Evolutionary conservation across 352 stramenopile species (phyloP).

Genomic region (Thalassiosira livingstoniorum): DNA sequence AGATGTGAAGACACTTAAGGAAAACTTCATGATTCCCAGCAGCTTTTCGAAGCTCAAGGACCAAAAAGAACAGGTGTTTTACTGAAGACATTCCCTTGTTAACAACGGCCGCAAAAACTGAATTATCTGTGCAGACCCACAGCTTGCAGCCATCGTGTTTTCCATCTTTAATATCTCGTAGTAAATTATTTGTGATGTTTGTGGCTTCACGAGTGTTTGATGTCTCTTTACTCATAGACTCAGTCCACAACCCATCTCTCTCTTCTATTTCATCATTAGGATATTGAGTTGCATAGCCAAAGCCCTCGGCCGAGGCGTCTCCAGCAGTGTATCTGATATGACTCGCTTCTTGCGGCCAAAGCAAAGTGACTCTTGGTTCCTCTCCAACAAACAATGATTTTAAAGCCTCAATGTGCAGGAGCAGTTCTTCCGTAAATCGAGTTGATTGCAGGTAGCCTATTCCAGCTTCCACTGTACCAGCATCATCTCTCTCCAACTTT

Average conservation of each 20-base stretch:
- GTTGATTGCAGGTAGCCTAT: background rate
- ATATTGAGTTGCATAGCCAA: slow-evolving; percentile 11
- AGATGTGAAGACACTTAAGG: slow-evolving; percentile 14
- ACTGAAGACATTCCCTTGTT: slow-evolving; percentile 11
- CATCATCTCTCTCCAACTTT: background rate
- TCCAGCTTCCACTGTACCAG: background rate
- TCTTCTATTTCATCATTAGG: background rate
- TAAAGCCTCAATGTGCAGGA: background rate
- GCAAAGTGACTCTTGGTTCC: background rate
- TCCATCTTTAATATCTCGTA: background rate
- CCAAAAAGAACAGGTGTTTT: background rate
- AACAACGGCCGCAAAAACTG: background rate
- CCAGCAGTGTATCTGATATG: slow-evolving; percentile 9
- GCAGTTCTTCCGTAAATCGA: background rate
- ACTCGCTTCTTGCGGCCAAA: background rate
- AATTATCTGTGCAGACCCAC: slow-evolving; percentile 2
- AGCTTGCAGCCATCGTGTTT: background rate
- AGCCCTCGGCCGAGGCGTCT: background rate
- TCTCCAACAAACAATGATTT: background rate
- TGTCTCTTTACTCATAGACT: background rate
- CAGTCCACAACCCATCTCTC: slow-evolving; percentile 7
- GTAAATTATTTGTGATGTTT: background rate
- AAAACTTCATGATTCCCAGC: slow-evolving; percentile 4
- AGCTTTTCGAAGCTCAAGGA: background rate
- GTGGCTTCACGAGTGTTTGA: slow-evolving; percentile 2